Base-by-base conservation (phyloP, 2,329 filamentous ascomycete genomes). In the Aureobasidium sp. region DNA sequence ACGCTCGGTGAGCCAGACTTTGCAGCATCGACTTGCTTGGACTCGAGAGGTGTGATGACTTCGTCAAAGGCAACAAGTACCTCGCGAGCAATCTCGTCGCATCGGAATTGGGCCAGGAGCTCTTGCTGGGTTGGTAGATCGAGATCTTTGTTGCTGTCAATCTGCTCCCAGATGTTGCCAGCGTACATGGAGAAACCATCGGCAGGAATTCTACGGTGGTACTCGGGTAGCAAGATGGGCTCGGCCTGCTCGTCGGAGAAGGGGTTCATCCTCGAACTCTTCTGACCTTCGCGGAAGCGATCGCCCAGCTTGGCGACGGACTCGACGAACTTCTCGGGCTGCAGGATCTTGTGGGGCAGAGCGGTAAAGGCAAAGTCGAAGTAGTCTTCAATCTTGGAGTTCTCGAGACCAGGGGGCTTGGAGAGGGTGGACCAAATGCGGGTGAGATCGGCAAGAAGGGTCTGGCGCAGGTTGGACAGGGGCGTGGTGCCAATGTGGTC, bases 301-400 rank as follows among this genome's bases (percentile, higher is more conserved):
- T 84, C 83, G 47, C 91, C 89, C 39, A 99, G 82, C 69, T 87
- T 89, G 67, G 86, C 83, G 15, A 95, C 89, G 71, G 95, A 92
- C 41, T 84, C 78, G 41, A 88, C 81, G 71, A 99, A 99, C 74
- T 92, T 90, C 27, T 97, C 92, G 3, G 90, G 91, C 72, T 97
- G 93, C 60, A 97, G 83, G 64, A 96, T 91, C 79, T 99, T 99
- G 81, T 99, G 94, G 4, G 94, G 94, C 25, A 99, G 82, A 0
- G 93, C 91, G 52, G 92, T 90, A 71, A 99, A 99, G 61, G 91
- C 92, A 75, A 99, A 97, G 77, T 99, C 94, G 71, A 99, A 99
- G 78, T 97, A 99, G 72, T 99, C 93, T 69, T 94, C 90, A 67
- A 99, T 97, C 62, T 83, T 86, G 22, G 93, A 93, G 67, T 86